phyloP scores from a whole-genome alignment of 352 stramenopile genomes.

The Phytophthora fragariaefolia region DNA sequence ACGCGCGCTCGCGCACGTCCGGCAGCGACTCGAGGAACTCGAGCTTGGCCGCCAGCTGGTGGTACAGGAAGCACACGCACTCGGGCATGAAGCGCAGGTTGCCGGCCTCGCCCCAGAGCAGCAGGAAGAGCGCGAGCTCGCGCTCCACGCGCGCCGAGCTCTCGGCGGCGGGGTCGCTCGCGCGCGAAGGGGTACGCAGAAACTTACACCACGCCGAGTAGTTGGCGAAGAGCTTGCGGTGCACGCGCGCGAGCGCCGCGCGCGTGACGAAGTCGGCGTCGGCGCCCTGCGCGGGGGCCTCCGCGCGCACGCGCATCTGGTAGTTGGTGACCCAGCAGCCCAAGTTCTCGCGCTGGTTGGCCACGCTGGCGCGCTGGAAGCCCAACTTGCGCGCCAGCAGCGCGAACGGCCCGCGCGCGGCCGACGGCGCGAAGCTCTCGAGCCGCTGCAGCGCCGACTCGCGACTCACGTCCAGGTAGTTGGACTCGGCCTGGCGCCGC shows the following conservation, averaged over 20 bases:
- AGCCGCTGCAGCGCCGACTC: constrained; percentile 66
- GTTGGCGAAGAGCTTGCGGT: constrained; percentile 91
- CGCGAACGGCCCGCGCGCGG: constrained; percentile 63
- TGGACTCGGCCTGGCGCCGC: constrained; percentile 68
- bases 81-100: constrained; percentile 91
- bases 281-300: constrained; percentile 39
- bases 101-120: constrained; percentile 85
- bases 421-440: constrained; percentile 63
- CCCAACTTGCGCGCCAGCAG: constrained; percentile 82
- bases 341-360: constrained; percentile 89
- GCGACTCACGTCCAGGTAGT: constrained; percentile 80
- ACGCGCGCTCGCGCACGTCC: constrained; percentile 61
- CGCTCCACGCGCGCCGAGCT: constrained; percentile 61
- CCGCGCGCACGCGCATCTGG: constrained; percentile 66
- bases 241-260: constrained; percentile 62
- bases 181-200: constrained; percentile 89
- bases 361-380: constrained; percentile 77
- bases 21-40: constrained; percentile 63
- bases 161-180: constrained; percentile 49
- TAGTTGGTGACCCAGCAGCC: constrained; percentile 88
- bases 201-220: constrained; percentile 96
- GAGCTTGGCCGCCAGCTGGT: constrained; percentile 75
- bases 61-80: constrained; percentile 90
- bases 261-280: constrained; percentile 54
- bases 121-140: constrained; percentile 80